phyloP scores from a whole-genome alignment of 345 rosid genomes.

The Aurinia saxatilis region DNA sequence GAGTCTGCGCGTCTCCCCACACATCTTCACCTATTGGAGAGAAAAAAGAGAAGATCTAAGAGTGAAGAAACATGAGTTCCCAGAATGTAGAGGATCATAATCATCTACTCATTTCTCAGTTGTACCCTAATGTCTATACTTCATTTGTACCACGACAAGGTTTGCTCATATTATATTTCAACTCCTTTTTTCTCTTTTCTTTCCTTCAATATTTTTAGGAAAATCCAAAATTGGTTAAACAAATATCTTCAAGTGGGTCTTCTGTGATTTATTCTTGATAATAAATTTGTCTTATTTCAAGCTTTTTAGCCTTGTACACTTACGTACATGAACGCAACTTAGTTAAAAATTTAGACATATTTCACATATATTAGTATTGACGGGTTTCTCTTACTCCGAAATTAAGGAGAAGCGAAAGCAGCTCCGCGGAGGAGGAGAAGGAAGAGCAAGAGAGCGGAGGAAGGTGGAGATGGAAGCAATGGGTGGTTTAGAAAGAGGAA shows the following conservation, averaged over 20 bases:
- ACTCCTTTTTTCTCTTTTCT: background rate
- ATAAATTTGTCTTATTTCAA: conserved; percentile 4
- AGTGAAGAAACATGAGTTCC: conserved; percentile 18
- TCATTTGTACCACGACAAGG: conserved; percentile 24
- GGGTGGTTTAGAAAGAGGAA: conserved; percentile 58
- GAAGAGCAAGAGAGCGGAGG: conserved; percentile 36
- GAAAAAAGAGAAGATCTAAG: conserved; percentile 7
- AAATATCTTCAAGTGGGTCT: conserved; percentile 20
- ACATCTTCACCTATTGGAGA: conserved; percentile 19
- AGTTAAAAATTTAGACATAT: background rate
- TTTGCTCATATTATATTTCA: conserved; percentile 1
- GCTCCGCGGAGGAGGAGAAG: conserved; percentile 39
- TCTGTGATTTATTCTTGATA: too few relatives aligned
- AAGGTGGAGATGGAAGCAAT: conserved; percentile 16
- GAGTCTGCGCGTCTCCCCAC: conserved; percentile 13
- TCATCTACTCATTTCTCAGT: conserved; percentile 25
- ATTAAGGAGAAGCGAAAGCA: conserved; percentile 42
- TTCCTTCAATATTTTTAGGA: background rate
- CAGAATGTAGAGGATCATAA: conserved; percentile 18
- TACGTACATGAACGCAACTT: background rate
- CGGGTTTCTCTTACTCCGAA: too few relatives aligned
- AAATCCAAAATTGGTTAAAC: background rate
- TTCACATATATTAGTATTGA: too few relatives aligned
- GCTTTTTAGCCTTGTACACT: conserved; percentile 1
- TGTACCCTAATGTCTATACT: conserved; percentile 24